Evolutionary conservation across 2,329 filamentous ascomycete genomes (phyloP), one percentile per base, ranked within the genome.

Genomic region (Penicillium sp.): DNA sequence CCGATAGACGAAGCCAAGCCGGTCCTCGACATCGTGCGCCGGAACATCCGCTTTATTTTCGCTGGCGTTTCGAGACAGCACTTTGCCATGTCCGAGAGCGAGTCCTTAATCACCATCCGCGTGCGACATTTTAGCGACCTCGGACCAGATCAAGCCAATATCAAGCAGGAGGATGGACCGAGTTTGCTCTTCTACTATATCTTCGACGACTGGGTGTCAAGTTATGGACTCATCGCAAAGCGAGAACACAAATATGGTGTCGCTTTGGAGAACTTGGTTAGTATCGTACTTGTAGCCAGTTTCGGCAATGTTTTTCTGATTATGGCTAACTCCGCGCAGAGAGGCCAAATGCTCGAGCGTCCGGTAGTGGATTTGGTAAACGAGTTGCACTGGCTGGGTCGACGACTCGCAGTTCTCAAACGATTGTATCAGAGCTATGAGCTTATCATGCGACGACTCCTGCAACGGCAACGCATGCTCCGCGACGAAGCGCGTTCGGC

Each of bases 171-270:
- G 2, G 84, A 87, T 59, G 79, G 81, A 0, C 81, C 85, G 0
- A 84, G 84, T 32, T 65, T 88, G n/a, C 73, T 88, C 2, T 85
- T 87, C 67, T 87, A 86, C 65, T 87, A 87, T 67, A 77, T 88
- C 2, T 88, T 87, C 63, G 85, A 88, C 66, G 85, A 87, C 66
- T 87, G 85, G 85, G 79, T 82, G 49, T 83, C 84, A 11, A 85
- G 81, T 50, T 87, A 85, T 66, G 79, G 79, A 35, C 75, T 87
- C 11, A 80, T 87, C 45, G 81, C 83, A 3, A 79, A 81, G 22
- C 78, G 81, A 51, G 82, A 86, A 57, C 78, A 80, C 58, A 75
- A 75, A 47, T 81, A 81, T 48, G 77, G 76, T 4, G 69, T 72
- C 18, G 64, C 69, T 49, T 74, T 88, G 20, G 79, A 84, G 56